Base-by-base conservation (phyloP, 352 stramenopile genomes). In the Globisporangium barbulae region DNA sequence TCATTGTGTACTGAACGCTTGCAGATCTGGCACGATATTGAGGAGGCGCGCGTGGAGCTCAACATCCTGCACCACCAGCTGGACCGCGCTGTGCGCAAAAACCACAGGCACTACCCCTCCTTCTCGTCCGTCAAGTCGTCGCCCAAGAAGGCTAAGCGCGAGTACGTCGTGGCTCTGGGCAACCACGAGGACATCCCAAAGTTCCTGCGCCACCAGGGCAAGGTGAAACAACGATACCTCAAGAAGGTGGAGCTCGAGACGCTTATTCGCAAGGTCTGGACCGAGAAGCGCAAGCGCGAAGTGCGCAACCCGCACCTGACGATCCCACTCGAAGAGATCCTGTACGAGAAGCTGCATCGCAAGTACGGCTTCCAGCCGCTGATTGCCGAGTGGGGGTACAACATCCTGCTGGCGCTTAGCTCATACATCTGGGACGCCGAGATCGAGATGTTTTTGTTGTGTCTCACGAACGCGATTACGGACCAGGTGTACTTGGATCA, bases 321-420 rank as follows among this genome's bases (percentile, higher is more conserved):
- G 15, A 70, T 85, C 15, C 64, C 71, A 10, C 66, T 92, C 5
- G 85, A 94, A 25, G 76, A 92, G 10, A 74, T 89, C 0, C 30
- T 94, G 47, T 92, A 88, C 60, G 85, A 94, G 50, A 86, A 88
- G 50, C 71, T 94, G 50, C 74, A 92, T 54, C 80, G 80, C 50
- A 91, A 91, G 65, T 92, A 89, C 62, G 83, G 83, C 2, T 92
- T 92, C 63, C 83, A 94, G 68, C 81, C 85, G 1, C 65, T 91
- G 22, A 87, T 94, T 37, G 85, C 85, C 3, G 83, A 94, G 68
- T 94, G 83, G 83, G 85, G 85, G n/a, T 94, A 94, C 69, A 94
- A 92, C 64, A 75, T 92, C n/a, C 57, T 94, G 3, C 41, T 92
- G 3, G 80, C 78, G 2, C 73, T 92, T 19, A 83, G 90, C 53